A percentile compares a stretch with the other conserved stretches of the same genome.
Conservation (phyloP, 345 rosid species). For the Rhodamnia rubescens region DNA sequence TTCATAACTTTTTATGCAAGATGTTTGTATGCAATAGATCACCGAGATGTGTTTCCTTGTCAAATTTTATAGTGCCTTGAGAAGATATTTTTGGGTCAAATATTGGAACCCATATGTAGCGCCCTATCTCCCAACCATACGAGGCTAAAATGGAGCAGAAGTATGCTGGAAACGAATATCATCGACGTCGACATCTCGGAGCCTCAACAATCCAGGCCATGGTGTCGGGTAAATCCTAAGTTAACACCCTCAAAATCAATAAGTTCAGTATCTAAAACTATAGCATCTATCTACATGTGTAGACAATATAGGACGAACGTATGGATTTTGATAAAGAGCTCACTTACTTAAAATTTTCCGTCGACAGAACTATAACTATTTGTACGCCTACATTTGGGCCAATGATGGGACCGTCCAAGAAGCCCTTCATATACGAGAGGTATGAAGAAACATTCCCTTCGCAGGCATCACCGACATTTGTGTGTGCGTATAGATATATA, state of each 20-base stretch:
- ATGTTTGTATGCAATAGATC: neutral
- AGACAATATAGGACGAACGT: neutral
- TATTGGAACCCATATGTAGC: slow-evolving; percentile 1
- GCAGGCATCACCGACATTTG: neutral
- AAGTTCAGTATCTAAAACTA: neutral
- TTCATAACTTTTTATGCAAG: neutral
- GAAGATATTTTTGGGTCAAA: neutral
- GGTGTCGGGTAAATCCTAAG: neutral
- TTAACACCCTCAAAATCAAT: neutral
- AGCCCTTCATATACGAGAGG: slow-evolving; percentile 19
- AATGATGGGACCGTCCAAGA: slow-evolving; percentile 15
- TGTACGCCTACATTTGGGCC: slow-evolving; percentile 10
- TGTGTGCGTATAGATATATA: neutral
- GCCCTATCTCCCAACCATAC: neutral
- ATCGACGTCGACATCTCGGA: neutral
- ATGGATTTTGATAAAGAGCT: neutral
- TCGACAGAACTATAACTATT: neutral
- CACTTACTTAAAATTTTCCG: neutral
- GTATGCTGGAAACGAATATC: neutral
- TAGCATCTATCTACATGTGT: neutral
- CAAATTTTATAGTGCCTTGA: neutral
- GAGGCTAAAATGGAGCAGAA: neutral
- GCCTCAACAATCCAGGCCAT: neutral
- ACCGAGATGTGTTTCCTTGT: neutral
- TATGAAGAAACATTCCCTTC: neutral